phyloP scores from a whole-genome alignment of 306 rosid genomes.

The Ziziphus jujuba region DNA sequence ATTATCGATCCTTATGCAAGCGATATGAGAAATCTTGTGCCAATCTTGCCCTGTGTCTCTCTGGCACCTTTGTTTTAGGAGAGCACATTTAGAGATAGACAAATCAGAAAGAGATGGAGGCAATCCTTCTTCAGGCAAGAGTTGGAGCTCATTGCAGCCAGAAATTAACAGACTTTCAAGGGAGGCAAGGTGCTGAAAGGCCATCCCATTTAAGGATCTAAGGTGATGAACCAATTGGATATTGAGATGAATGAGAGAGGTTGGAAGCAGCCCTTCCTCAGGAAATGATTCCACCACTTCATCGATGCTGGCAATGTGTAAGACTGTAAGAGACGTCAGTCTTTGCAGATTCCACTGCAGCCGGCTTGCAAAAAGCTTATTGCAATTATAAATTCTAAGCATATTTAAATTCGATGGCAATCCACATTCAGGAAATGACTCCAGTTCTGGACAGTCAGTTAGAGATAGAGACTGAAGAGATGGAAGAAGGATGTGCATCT shows the following conservation, averaged over 20 bases:
- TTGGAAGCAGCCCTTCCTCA: conserved; percentile 16
- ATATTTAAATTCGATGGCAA: neutral
- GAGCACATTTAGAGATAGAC: rapidly evolving
- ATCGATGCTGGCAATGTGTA: neutral
- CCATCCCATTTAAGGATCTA: conserved; percentile 17
- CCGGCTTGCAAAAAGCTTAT: conserved; percentile 13
- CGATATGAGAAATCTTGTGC: conserved; percentile 32
- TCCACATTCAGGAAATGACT: conserved; percentile 19
- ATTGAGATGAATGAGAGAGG: neutral
- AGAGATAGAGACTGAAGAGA: neutral
- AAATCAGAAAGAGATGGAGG: conserved; percentile 17
- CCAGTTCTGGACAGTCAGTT: conserved; percentile 10
- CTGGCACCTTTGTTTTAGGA: conserved; percentile 4
- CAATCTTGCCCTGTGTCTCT: conserved; percentile 35
- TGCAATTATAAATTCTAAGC: neutral
- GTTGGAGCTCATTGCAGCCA: neutral
- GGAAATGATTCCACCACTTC: conserved; percentile 24
- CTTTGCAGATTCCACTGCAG: conserved; percentile 23
- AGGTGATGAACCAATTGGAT: neutral
- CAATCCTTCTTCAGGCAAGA: conserved; percentile 28
- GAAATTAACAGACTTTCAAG: rapidly evolving
- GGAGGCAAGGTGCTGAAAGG: conserved; percentile 17
- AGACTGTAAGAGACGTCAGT: neutral
- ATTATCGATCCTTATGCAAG: neutral
- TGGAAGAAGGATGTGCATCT: conserved; percentile 18